phyloP scores from a whole-genome alignment of 1,284 basidiomycete species.

The Coniophora puteana region DNA sequence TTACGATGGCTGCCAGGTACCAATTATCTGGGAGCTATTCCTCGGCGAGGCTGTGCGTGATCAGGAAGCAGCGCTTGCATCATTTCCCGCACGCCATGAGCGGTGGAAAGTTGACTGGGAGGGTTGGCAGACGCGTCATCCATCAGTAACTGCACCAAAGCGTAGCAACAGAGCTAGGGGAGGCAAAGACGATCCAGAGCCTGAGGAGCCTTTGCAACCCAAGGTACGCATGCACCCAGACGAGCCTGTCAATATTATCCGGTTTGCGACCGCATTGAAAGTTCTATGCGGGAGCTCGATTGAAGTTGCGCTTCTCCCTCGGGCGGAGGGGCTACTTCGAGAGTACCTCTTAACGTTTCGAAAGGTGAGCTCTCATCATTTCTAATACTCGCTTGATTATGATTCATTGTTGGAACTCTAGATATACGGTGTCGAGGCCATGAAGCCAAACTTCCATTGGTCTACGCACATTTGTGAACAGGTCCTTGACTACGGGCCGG shows the following conservation, averaged over 20 bases:
- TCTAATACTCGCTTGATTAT: constrained; percentile 1
- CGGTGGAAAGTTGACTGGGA: background rate
- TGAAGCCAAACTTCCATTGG: constrained; percentile 28
- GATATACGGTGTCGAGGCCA: constrained; percentile 17
- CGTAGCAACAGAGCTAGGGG: constrained; percentile 3
- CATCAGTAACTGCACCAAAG: too few relatives aligned
- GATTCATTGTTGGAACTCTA: constrained; percentile 1
- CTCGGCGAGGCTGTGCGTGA: background rate
- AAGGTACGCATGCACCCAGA: constrained; percentile 8
- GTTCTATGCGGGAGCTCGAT: constrained; percentile 12
- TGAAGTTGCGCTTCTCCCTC: background rate
- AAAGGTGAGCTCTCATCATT: too few relatives aligned
- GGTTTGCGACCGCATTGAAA: constrained; percentile 15
- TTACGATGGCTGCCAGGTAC: too few relatives aligned
- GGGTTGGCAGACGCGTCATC: background rate
- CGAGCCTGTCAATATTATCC: constrained; percentile 14
- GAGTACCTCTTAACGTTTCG: constrained; percentile 15
- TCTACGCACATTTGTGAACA: constrained; percentile 20
- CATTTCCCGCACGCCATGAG: background rate
- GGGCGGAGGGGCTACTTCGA: constrained; percentile 7
- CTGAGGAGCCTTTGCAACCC: constrained; percentile 7
- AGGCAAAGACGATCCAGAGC: constrained; percentile 6
- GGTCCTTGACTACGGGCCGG: constrained; percentile 22
- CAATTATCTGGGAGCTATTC: constrained; percentile 15
- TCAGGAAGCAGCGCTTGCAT: background rate